Conservation (phyloP, 2,329 filamentous ascomycete genomes). For the Macrophomina phaseolina region DNA sequence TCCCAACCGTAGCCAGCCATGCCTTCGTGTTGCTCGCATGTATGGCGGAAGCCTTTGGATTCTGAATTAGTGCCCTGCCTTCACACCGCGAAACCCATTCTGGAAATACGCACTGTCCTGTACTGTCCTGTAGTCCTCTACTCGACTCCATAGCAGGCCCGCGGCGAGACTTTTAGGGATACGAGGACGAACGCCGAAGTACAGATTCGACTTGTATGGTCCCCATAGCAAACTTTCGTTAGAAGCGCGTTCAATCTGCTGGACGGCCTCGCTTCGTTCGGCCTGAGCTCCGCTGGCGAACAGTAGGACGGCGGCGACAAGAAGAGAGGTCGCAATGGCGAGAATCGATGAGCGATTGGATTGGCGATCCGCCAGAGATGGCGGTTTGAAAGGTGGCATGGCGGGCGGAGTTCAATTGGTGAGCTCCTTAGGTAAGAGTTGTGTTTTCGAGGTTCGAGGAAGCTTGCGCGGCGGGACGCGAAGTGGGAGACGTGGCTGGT, state of each 20-base stretch:
- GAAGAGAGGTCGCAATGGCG: conserved; percentile 2
- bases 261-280: conserved; percentile 4
- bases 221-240: conserved; percentile 96
- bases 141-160: conserved; percentile 85
- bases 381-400: conserved; percentile 34
- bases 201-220: conserved; percentile 90
- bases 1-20: conserved; percentile 98
- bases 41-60: conserved; percentile 75
- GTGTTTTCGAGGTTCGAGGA: conserved; percentile 30
- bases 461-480: conserved; percentile 21
- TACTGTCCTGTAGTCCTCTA: conserved; percentile 77
- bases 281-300: conserved; percentile 35
- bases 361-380: not conserved
- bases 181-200: conserved; percentile 87
- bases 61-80: too few species aligned
- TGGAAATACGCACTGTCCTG: conserved; percentile 70
- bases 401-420: conserved; percentile 30
- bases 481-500: conserved; percentile 31
- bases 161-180: conserved; percentile 81
- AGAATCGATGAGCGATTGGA: not conserved
- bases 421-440: conserved; percentile 28
- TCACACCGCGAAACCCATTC: not conserved
- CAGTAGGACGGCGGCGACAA: conserved; percentile 33
- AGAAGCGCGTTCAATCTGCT: conserved; percentile 52
- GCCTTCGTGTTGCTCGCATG: conserved; percentile 87